Percentiles rank a stretch among this genome's conserved stretches.
These are phyloP conservation scores for Maudiozyma bulderi DNA, from an alignment of 805 yeast genomes.

Conservation along the genomic window DNA sequence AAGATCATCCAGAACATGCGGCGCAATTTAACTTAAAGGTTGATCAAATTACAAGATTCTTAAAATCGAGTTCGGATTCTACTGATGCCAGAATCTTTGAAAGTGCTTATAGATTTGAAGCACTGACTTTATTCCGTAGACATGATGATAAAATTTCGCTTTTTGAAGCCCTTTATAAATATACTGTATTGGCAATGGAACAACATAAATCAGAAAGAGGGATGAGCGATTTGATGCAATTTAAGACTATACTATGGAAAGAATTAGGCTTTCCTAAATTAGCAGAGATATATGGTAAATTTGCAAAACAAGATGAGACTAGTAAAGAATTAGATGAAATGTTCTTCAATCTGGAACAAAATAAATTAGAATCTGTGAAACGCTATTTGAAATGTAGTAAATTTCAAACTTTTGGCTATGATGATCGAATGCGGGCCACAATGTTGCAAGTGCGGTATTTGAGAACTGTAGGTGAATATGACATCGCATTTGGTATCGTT, in stretches of 20 bases:
- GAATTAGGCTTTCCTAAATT: conserved; percentile 14
- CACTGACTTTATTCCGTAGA: conserved; percentile 42
- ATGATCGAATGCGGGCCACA: conserved; percentile 14
- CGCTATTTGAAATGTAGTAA: conserved; percentile 31
- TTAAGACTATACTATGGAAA: conserved; percentile 12
- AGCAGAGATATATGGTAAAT: conserved; percentile 10
- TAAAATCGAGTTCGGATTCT: conserved; percentile 24
- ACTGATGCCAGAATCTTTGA: conserved; percentile 32
- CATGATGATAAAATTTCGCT: conserved; percentile 39
- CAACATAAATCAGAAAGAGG: conserved; percentile 19
- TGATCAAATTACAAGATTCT: conserved; percentile 56
- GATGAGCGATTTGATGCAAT: neutral
- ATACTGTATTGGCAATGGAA: conserved; percentile 45
- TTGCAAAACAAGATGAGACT: neutral
- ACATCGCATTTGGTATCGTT: conserved; percentile 20
- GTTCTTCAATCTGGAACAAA: conserved; percentile 10
- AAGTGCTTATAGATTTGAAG: conserved; percentile 57
- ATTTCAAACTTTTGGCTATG: conserved; percentile 25
- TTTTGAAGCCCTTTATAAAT: conserved; percentile 48
- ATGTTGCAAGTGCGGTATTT: conserved; percentile 33
- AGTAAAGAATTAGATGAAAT: conserved; percentile 7
- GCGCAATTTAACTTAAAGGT: conserved; percentile 46
- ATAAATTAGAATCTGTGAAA: conserved; percentile 34
- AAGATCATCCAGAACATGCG: conserved; percentile 50
- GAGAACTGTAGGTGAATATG: conserved; percentile 26